Percentiles rank a stretch among this genome's conserved stretches.
These are phyloP conservation scores for Urochloa ruziziensis DNA, from an alignment of 176 grass and related monocot species.

Conservation along the genomic window DNA sequence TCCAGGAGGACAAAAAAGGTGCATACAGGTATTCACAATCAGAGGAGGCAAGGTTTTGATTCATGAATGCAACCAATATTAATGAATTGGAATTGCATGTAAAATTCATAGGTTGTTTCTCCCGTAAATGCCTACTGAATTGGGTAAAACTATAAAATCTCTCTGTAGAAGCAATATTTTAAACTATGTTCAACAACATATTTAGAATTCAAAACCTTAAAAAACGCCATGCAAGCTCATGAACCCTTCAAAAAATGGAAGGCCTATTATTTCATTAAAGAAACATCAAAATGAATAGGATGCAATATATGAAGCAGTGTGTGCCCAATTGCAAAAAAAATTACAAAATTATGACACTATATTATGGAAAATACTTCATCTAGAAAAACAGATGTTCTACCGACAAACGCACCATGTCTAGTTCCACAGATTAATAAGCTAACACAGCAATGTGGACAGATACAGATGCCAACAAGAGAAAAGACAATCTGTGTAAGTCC, in stretches of 20 bases:
- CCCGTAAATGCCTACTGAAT: not conserved
- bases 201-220: not conserved
- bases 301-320: not conserved
- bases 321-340: too few relatives aligned
- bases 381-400: not conserved
- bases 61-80: not conserved
- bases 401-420: not conserved
- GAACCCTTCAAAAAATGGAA: not conserved
- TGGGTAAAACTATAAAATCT: not conserved
- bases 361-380: not conserved
- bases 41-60: not conserved
- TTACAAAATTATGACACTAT: too few relatives aligned
- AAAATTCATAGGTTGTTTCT: not conserved
- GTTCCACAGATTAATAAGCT: not conserved
- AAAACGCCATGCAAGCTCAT: not conserved
- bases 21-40: not conserved
- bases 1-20: constrained; percentile 12
- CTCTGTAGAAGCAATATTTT: not conserved
- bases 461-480: not conserved
- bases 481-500: not conserved
- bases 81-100: not conserved
- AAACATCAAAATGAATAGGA: not conserved
- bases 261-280: not conserved
- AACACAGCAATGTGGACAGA: not conserved
- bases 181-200: not conserved